These are phyloP conservation scores for Eucalyptus cloeziana DNA, from an alignment of 345 rosid genomes.

Conservation along the genomic window DNA sequence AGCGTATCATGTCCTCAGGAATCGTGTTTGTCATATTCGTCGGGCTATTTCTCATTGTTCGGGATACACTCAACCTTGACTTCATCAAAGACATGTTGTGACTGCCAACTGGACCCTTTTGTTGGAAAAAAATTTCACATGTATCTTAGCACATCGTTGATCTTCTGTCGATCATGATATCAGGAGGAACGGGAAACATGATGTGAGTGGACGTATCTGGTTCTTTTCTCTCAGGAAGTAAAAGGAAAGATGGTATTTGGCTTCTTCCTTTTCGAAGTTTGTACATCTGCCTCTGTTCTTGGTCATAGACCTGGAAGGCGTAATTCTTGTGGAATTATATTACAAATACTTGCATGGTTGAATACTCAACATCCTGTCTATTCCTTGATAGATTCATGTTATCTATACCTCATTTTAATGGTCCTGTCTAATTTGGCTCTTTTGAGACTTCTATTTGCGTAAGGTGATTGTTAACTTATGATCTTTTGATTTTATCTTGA, in stretches of 20 bases:
- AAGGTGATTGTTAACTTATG: neutral
- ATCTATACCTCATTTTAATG: neutral
- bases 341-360: neutral
- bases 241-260: neutral
- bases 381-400: neutral
- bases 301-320: neutral
- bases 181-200: neutral
- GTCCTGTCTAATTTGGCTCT: neutral
- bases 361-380: neutral
- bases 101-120: neutral
- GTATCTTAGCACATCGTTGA: neutral
- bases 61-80: constrained; percentile 87
- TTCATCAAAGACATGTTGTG: constrained; percentile 73
- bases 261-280: neutral
- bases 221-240: neutral
- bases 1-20: constrained; percentile 87
- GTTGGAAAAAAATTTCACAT: neutral
- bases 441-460: neutral
- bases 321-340: neutral
- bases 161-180: neutral
- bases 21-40: constrained; percentile 65
- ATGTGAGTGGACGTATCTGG: neutral
- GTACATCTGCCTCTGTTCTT: neutral
- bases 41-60: constrained; percentile 75
- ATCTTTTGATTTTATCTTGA: neutral